Evolutionary conservation across 352 stramenopile species (phyloP).

Genomic region (Thraustochytrium striatum): DNA sequence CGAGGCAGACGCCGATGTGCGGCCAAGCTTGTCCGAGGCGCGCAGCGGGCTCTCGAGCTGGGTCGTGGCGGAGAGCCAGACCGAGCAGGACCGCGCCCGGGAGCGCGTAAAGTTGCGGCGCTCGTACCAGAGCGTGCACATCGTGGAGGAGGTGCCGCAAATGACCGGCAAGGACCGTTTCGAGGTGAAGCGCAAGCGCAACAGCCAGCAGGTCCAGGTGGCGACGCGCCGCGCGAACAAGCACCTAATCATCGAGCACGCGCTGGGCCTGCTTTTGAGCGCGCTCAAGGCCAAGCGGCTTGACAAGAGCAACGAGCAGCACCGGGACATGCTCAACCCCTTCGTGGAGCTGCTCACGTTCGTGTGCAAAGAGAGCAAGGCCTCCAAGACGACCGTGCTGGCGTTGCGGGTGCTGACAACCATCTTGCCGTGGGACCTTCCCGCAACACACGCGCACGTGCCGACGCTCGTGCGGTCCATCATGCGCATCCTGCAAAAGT

Average conservation of each 20-base stretch:
- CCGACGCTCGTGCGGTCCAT: neutral
- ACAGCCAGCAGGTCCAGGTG: neutral
- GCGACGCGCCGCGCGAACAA: neutral
- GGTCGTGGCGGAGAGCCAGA: slow-evolving; percentile 20
- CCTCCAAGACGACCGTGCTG: slow-evolving; percentile 15
- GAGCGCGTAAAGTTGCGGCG: neutral
- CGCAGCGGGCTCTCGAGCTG: neutral
- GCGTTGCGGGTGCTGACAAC: neutral
- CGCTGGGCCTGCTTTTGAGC: slow-evolving; percentile 13
- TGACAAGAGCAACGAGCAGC: neutral
- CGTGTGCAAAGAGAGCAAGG: neutral
- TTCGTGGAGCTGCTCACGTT: slow-evolving; percentile 14
- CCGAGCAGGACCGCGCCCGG: neutral
- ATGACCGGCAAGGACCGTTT: slow-evolving; percentile 29
- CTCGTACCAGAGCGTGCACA: slow-evolving; percentile 13
- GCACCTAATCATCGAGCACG: slow-evolving; percentile 27
- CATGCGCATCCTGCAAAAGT: neutral
- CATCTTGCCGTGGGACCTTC: slow-evolving; percentile 12
- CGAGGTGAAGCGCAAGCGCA: neutral
- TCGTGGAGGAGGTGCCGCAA: slow-evolving; percentile 16
- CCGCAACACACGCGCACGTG: neutral
- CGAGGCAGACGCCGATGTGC: neutral
- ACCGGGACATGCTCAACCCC: slow-evolving; percentile 21
- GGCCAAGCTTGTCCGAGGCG: no score
- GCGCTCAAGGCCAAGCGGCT: slow-evolving; percentile 12